phyloP scores from a whole-genome alignment of 169 alveolate genomes.

The Eimeria tenella region DNA sequence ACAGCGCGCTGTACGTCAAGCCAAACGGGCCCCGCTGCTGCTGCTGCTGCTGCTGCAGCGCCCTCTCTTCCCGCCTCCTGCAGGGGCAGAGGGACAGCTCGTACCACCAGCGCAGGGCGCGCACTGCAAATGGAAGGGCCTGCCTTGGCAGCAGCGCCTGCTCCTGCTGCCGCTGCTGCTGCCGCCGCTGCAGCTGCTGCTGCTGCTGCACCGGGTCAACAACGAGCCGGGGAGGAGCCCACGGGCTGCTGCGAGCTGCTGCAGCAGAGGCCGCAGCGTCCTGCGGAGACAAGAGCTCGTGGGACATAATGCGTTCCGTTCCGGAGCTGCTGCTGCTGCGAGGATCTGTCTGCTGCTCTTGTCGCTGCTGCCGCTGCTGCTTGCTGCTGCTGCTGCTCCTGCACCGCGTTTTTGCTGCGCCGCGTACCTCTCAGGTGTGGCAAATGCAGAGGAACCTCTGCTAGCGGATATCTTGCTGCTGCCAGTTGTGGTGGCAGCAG shows the following conservation, averaged over 20 bases:
- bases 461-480: no score
- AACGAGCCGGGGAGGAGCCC: neutral
- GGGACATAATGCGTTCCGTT: neutral
- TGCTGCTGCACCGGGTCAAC: slow-evolving; percentile 21
- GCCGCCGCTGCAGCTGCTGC: slow-evolving; percentile 42
- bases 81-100: slow-evolving; percentile 25
- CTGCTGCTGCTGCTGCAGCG: slow-evolving; percentile 42
- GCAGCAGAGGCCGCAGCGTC: slow-evolving; percentile 35
- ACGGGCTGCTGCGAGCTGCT: slow-evolving; percentile 13
- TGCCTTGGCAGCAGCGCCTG: neutral
- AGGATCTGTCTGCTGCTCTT: no score
- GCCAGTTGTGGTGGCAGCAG: no score
- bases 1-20: neutral
- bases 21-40: neutral
- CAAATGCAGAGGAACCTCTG: no score
- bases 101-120: slow-evolving; percentile 46
- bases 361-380: no score
- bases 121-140: neutral
- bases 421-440: no score
- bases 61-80: neutral
- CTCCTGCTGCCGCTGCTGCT: slow-evolving; percentile 38
- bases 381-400: no score
- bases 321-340: neutral
- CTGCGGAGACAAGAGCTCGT: slow-evolving; percentile 25
- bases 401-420: no score